Evolutionary conservation across 2,329 filamentous ascomycete genomes (phyloP), one percentile per base, ranked within the genome.

Genomic region (Phyllosticta capitalensis): DNA sequence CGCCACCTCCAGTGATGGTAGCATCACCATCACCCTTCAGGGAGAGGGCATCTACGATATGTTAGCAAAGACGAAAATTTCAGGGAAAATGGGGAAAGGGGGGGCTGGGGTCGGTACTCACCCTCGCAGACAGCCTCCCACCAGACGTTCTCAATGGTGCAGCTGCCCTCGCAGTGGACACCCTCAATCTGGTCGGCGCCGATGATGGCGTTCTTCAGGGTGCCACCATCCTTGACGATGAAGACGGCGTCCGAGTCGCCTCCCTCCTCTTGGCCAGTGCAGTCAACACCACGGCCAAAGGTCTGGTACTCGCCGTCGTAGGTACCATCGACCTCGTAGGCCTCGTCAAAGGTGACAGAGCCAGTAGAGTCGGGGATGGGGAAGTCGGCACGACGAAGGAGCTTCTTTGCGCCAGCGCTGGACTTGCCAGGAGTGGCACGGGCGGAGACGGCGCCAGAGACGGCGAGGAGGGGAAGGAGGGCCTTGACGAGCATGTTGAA

Each of bases 131-230:
- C 73, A 49, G 71, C 71, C 30, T 69, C 67, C 70, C 72, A 78
- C 74, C 75, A 77, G 58, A 77, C 75, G 64, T 76, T 76, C 56
- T 74, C 72, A 33, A 79, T 69, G 26, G 75, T 78, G 69, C 79
- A 80, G 51, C 73, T 71, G 45, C 77, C 79, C 61, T 74, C 67
- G 70, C 79, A 81, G 71, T 82, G 78, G 33, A 81, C 75, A 61
- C 75, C 79, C 68, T 80, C 79, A 24, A 76, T 73, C 66, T 81
- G 76, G 62, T 76, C 74, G 55, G 74, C 72, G 21, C 80, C 79
- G 60, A 83, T 82, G 69, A 83, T 82, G 68, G 76, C 79, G 67
- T 82, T 82, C 66, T 75, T 76, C 50, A 83, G 71, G 21, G 77
- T 79, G 28, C 75, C 80, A 28, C 80, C 80, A 55, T 75, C 71